These are phyloP conservation scores for Phytophthora sojae DNA, from an alignment of 352 stramenopile genomes.

Conservation along the genomic window DNA sequence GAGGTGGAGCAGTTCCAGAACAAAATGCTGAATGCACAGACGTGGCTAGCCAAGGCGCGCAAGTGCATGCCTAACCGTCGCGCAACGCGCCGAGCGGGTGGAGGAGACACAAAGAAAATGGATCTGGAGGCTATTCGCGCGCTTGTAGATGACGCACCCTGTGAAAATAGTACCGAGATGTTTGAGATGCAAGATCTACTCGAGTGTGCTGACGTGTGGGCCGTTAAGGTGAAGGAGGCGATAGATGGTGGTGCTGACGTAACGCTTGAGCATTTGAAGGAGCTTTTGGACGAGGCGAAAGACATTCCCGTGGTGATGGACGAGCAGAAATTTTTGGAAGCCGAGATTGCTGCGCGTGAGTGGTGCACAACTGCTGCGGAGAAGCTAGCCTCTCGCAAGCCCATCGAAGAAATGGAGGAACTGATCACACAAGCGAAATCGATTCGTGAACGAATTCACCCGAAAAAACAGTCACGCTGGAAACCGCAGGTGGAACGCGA, in stretches of 20 bases:
- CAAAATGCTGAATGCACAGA: slow-evolving; percentile 88
- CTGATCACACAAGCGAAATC: slow-evolving; percentile 66
- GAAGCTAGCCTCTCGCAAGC: slow-evolving; percentile 65
- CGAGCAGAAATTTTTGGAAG: slow-evolving; percentile 80
- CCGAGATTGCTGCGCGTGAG: slow-evolving; percentile 80
- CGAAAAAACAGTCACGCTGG: slow-evolving; percentile 84
- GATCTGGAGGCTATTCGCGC: slow-evolving; percentile 81
- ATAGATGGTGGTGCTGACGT: slow-evolving; percentile 81
- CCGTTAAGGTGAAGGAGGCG: slow-evolving; percentile 76
- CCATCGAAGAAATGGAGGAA: slow-evolving; percentile 73
- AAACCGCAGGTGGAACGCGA: slow-evolving; percentile 86
- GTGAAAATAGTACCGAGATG: slow-evolving; percentile 85
- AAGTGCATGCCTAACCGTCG: slow-evolving; percentile 89
- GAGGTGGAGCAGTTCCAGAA: slow-evolving; percentile 83
- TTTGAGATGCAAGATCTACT: slow-evolving; percentile 93
- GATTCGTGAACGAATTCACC: slow-evolving; percentile 75
- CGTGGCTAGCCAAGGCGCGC: slow-evolving; percentile 85
- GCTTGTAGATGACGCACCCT: slow-evolving; percentile 87
- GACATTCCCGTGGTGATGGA: slow-evolving; percentile 92
- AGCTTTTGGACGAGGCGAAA: slow-evolving; percentile 79
- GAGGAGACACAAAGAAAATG: slow-evolving; percentile 78
- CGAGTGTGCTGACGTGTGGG: slow-evolving; percentile 87
- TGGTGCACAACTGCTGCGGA: slow-evolving; percentile 68
- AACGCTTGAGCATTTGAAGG: slow-evolving; percentile 72
- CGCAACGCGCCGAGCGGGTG: slow-evolving; percentile 57